Evolutionary conservation across 2,329 filamentous ascomycete species (phyloP).

Genomic region (Blumeria hordei): DNA sequence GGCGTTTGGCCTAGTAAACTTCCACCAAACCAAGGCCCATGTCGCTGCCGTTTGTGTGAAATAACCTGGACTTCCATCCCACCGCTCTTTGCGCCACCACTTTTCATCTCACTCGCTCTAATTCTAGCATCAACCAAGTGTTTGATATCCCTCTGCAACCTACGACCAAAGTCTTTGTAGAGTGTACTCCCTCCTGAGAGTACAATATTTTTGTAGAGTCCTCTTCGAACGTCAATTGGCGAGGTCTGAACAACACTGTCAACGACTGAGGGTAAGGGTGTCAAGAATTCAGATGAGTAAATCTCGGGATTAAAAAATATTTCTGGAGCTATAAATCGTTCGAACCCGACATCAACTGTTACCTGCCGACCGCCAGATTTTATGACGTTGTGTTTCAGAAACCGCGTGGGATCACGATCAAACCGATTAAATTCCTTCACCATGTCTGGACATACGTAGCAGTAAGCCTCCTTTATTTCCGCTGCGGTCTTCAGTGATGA

Average conservation of each 20-base stretch:
- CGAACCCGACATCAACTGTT: conserved; percentile 82
- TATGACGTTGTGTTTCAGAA: conserved; percentile 70
- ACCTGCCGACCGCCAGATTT: conserved; percentile 69
- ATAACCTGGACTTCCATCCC: conserved; percentile 94
- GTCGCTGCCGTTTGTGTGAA: conserved; percentile 87
- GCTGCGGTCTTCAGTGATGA: conserved; percentile 94
- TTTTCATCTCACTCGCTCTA: conserved; percentile 71
- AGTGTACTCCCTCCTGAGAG: conserved; percentile 89
- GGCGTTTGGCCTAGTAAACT: conserved; percentile 91
- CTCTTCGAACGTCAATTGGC: conserved; percentile 88
- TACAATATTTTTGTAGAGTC: conserved; percentile 98
- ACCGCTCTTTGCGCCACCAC: conserved; percentile 71
- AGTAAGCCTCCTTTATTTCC: conserved; percentile 96
- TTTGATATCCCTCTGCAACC: conserved; percentile 91
- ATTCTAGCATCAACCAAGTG: conserved; percentile 87
- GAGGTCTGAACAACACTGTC: conserved; percentile 94
- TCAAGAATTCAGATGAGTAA: conserved; percentile 95
- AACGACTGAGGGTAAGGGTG: conserved; percentile 78
- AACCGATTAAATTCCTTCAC: conserved; percentile 95
- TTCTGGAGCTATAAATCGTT: conserved; percentile 90
- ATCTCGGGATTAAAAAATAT: conserved; percentile 99
- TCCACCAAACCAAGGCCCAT: conserved; percentile 96
- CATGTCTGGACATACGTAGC: conserved; percentile 94
- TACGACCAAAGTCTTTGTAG: conserved; percentile 94
- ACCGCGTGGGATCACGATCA: conserved; percentile 76